Base-by-base conservation (phyloP, 1,139 yeast genomes). In the Nadsonia commutata region DNA sequence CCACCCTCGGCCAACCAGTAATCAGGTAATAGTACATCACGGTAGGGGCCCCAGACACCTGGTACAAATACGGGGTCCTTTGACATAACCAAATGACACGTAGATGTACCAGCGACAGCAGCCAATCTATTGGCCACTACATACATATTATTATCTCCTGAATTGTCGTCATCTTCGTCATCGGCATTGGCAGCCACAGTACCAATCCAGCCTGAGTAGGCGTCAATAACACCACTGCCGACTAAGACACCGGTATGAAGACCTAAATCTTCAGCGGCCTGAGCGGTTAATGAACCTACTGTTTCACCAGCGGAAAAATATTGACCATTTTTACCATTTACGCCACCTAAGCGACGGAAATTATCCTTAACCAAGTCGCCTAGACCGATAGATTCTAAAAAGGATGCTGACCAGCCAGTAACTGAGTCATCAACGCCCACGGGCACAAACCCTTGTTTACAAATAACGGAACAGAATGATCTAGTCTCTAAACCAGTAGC, bases 1-100 rank as follows among this genome's bases (percentile, higher is more conserved):
- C 98, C 98, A 56, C 98, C 98, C 65, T 90, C 98, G n/a, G 97
- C 95, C 54, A 86, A 71, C 97, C 97, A 90, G 56, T 72, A 80
- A 11, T 79, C 86, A 33, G 84, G 82, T 18, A 93, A 83, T 68
- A 90, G 71, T 9, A 84, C 95, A 60, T 88, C 95, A 55, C 86
- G 74, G 64, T 90, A 90, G 2, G 98, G 98, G 18, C 98, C 98
- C 98, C 98, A 90, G 31, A 90, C 96, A 46, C 98, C 98, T 41
- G 85, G 77, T 13, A 90, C 97, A 60, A 90, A 88, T 41, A 85
- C 76, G 0, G 95, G 83, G 27, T 83, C 80, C 50, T 76, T 72
- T 31, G 95, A 81, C 73, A 88, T 72, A 47, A 86, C 88, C 54
- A 90, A 76, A 62, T 90, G 98, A 60, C 98, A 90, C 1, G 98